Base-by-base conservation (phyloP, 192 early-diverging fungal species). In the Helicostylum pulchrum region DNA sequence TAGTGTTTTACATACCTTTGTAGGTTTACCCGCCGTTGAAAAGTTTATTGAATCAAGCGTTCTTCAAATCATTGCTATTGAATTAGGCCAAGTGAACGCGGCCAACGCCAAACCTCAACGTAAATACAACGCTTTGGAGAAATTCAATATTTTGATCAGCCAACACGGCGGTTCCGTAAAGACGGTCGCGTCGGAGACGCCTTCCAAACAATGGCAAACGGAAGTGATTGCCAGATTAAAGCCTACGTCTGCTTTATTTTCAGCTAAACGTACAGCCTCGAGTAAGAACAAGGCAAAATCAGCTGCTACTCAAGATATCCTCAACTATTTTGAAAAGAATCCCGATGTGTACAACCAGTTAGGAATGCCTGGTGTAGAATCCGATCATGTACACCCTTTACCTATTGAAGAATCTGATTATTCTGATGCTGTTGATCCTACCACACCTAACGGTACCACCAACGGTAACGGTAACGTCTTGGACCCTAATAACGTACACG, bases 201-300 rank as follows among this genome's bases (percentile, higher is more conserved):
- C 19, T 19, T 5, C 7, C 7, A 39, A 15, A 19, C 32, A 19
- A 56, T 56, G 54, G 54, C 15, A 19, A 20, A 32, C 10, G 10
- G 34, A 10, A 4, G n/a, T 56, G 17, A 20, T 17, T 10, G 31
- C 31, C 9, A 56, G 34, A 1, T 17, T 56, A 11, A 39, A 9
- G 10, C 54, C 54, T 19, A 56, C 15, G 2, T 26, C 31, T 7
- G 19, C 9, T 21, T 15, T 39, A 19, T 56, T 56, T 56, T 19
- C 54, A n/a, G 1, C n/a, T 39, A 4, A n/a, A 19, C n/a, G 31
- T 36, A 39, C 32, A 34, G 54, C n/a, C 19, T 34, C 1, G 0
- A 39, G 54, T 11, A 56, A 56, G 19, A 30, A 56, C 11, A 34
- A 56, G 17, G 54, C 54, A 19, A 32, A 19, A 36, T 15, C 54